phyloP scores from a whole-genome alignment of 176 grass and related monocot genomes.

The Oryza officinalis region DNA sequence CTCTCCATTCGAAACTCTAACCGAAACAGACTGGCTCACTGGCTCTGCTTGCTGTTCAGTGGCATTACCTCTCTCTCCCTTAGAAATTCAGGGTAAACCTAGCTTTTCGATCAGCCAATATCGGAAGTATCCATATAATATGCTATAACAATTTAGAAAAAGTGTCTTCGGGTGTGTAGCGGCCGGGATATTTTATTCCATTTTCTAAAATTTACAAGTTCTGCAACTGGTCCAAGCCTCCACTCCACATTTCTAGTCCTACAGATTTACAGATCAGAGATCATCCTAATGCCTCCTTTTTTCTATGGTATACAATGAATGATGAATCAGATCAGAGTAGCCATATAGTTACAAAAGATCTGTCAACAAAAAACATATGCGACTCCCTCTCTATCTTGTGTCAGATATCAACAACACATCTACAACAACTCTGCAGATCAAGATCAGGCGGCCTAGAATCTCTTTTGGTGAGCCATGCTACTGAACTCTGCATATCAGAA shows the following conservation, averaged over 20 bases:
- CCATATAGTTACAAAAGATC: not conserved
- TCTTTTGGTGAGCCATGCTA: constrained; percentile 2
- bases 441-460: not conserved
- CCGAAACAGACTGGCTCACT: no score
- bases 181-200: not conserved
- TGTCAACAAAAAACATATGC: constrained; percentile 21
- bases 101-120: no score
- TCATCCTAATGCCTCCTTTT: not conserved
- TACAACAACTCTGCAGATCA: not conserved
- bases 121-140: not conserved
- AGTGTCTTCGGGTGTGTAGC: not conserved
- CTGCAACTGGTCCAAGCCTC: not conserved
- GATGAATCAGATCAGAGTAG: constrained; percentile 31
- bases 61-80: not conserved
- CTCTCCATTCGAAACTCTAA: not conserved
- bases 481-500: not conserved
- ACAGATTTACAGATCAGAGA: not conserved
- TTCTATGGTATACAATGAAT: constrained; percentile 17
- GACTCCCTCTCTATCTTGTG: not conserved
- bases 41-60: not conserved
- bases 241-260: not conserved
- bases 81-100: not conserved
- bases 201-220: not conserved
- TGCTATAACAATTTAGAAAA: not conserved
- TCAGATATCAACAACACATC: not conserved